Evolutionary conservation across 257 asterid genomes (phyloP).

Genomic region (Nyctanthes arbortristis): DNA sequence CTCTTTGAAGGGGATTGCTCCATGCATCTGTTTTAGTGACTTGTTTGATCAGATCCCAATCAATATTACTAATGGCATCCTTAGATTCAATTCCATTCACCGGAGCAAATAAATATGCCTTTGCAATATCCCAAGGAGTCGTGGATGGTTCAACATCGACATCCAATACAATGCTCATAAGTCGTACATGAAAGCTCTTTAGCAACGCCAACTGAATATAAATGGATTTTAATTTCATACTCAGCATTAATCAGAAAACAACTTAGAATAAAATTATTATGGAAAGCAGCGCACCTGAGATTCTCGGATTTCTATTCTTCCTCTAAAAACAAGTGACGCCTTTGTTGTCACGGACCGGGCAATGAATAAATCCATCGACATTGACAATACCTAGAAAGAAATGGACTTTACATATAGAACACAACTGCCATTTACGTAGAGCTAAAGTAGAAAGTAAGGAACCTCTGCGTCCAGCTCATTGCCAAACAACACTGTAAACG

Average conservation of each 20-base stretch:
- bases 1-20: conserved; percentile 95
- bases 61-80: conserved; percentile 51
- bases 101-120: conserved; percentile 92
- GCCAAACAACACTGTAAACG: conserved; percentile 90
- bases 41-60: conserved; percentile 70
- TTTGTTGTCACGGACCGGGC: conserved; percentile 85
- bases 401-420: conserved; percentile 26
- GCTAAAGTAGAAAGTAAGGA: conserved; percentile 18
- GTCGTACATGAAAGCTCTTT: conserved; percentile 91
- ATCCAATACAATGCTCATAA: conserved; percentile 98
- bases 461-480: conserved; percentile 94
- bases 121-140: conserved; percentile 96
- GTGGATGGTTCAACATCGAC: conserved; percentile 97
- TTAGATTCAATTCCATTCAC: conserved; percentile 43
- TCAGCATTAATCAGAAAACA: conserved; percentile 15
- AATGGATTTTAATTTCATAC: conserved; percentile 21
- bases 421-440: conserved; percentile 15
- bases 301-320: conserved; percentile 61
- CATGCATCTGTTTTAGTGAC: conserved; percentile 77
- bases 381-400: conserved; percentile 69
- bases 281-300: conserved; percentile 59
- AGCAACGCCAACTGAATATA: conserved; percentile 63
- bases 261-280: conserved; percentile 22
- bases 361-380: conserved; percentile 90
- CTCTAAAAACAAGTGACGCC: conserved; percentile 69